A percentile compares a stretch with the other conserved stretches of the same genome.
Evolutionary conservation across 352 stramenopile genomes (phyloP).

Genomic region (Phytophthora boehmeriae): DNA sequence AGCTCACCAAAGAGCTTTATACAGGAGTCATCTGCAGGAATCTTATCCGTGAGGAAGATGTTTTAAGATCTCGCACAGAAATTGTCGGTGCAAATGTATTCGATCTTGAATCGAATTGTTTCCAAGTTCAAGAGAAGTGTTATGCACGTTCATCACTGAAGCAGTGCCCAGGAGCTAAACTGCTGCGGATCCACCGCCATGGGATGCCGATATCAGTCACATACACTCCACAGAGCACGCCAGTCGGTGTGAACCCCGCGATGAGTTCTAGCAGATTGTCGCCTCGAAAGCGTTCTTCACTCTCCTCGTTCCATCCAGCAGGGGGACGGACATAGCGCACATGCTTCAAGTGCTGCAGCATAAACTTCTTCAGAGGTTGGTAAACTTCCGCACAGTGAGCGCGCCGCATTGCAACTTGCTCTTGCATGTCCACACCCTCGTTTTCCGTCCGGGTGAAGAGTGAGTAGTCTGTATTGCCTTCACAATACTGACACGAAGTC

Average conservation of each 20-base stretch:
- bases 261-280: neutral
- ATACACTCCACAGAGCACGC: slow-evolving; percentile 5
- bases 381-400: slow-evolving; percentile 3
- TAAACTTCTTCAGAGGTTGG: slow-evolving; percentile 14
- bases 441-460: neutral
- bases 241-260: neutral
- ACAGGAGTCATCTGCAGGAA: no score
- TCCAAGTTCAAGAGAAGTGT: no score
- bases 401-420: neutral
- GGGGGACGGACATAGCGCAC: neutral
- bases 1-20: no score
- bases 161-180: slow-evolving; percentile 8
- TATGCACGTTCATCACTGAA: no score
- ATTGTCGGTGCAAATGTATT: no score
- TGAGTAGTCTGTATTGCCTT: neutral
- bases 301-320: neutral
- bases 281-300: neutral
- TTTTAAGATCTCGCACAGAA: no score
- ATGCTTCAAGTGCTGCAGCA: slow-evolving; percentile 7
- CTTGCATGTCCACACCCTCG: neutral
- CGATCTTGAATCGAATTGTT: no score
- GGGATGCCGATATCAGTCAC: slow-evolving; percentile 8
- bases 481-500: slow-evolving; percentile 1
- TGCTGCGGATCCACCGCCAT: neutral
- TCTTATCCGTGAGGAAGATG: no score